Percentiles rank a stretch among this genome's conserved stretches.
These are phyloP conservation scores for Triticum urartu DNA, from an alignment of 176 grass and related monocot genomes.

Conservation along the genomic window DNA sequence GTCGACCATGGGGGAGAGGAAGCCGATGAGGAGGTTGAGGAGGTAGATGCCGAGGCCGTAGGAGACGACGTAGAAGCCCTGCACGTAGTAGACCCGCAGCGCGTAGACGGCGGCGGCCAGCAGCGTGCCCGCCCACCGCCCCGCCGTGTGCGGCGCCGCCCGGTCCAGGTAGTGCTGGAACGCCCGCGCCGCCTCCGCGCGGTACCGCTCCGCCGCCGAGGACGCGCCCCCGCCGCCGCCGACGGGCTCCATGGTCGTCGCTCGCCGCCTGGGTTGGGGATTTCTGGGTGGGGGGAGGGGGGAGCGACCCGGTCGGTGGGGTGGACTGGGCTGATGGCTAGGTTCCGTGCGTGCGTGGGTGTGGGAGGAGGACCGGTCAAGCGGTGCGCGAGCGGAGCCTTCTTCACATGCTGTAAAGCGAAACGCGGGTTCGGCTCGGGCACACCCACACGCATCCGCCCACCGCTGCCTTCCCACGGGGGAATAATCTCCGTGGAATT, in stretches of 20 bases:
- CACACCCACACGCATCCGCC: not conserved
- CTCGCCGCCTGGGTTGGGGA: constrained; percentile 12
- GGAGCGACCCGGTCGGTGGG: not conserved
- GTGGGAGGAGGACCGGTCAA: not conserved
- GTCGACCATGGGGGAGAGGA: constrained; percentile 95
- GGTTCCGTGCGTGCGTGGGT: not conserved
- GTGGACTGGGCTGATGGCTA: not conserved
- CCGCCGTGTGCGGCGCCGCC: constrained; percentile 66
- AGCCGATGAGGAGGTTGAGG: constrained; percentile 97
- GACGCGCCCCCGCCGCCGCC: constrained; percentile 25
- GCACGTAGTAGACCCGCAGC: constrained; percentile 75
- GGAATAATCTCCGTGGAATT: not conserved
- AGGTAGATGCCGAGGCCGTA: constrained; percentile 95
- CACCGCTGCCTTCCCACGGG: not conserved
- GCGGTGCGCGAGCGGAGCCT: not conserved
- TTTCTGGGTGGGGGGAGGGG: not conserved
- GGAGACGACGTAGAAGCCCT: constrained; percentile 86
- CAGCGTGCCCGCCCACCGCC: constrained; percentile 64
- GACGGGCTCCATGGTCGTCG: constrained; percentile 32
- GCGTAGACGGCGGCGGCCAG: constrained; percentile 58
- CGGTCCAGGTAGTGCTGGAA: constrained; percentile 94
- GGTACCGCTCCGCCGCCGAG: constrained; percentile 46
- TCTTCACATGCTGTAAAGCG: not conserved
- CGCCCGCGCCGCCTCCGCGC: constrained; percentile 54
- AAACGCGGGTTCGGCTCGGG: not conserved